phyloP scores from a whole-genome alignment of 352 stramenopile species.

The Phytophthora pseudosyringae region DNA sequence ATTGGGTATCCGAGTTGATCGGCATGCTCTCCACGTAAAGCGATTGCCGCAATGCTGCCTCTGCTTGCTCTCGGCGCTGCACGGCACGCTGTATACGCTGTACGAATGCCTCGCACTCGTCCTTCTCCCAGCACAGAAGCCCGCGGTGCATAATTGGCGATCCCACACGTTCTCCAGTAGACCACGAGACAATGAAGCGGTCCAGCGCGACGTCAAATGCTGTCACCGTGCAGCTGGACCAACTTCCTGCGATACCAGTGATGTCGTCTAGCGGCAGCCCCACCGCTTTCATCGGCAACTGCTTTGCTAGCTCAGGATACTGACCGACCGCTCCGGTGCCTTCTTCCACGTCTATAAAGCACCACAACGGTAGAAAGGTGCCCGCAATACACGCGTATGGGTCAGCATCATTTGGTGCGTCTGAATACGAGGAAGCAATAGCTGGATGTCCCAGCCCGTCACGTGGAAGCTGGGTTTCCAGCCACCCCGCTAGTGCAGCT shows the following conservation, averaged over 20 bases:
- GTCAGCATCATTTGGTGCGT: slow-evolving; percentile 11
- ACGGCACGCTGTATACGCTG: slow-evolving; percentile 47
- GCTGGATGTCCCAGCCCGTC: slow-evolving; percentile 56
- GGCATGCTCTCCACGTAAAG: slow-evolving; percentile 85
- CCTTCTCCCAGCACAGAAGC: slow-evolving; percentile 70
- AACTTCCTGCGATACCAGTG: slow-evolving; percentile 63
- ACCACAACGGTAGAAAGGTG: slow-evolving; percentile 77
- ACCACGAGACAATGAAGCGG: slow-evolving; percentile 79
- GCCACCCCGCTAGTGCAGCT: slow-evolving; percentile 48
- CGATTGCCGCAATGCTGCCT: slow-evolving; percentile 64
- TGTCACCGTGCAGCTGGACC: slow-evolving; percentile 81
- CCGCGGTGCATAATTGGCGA: slow-evolving; percentile 66
- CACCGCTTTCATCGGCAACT: slow-evolving; percentile 64
- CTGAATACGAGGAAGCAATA: slow-evolving; percentile 29
- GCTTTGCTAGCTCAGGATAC: slow-evolving; percentile 26
- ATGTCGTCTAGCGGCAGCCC: slow-evolving; percentile 67
- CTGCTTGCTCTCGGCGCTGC: slow-evolving; percentile 59
- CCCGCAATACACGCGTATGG: slow-evolving; percentile 39
- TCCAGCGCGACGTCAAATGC: slow-evolving; percentile 54
- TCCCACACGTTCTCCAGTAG: slow-evolving; percentile 74
- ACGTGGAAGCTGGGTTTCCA: slow-evolving; percentile 50
- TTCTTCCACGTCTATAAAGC: slow-evolving; percentile 68
- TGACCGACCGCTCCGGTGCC: slow-evolving; percentile 6
- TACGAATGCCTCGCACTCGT: slow-evolving; percentile 56
- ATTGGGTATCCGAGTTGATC: slow-evolving; percentile 63